Percentiles rank a stretch among this genome's conserved stretches.
Conservation (phyloP, 2,329 filamentous ascomycete genomes). For the Immersiporthe knoxdaviesiana region DNA sequence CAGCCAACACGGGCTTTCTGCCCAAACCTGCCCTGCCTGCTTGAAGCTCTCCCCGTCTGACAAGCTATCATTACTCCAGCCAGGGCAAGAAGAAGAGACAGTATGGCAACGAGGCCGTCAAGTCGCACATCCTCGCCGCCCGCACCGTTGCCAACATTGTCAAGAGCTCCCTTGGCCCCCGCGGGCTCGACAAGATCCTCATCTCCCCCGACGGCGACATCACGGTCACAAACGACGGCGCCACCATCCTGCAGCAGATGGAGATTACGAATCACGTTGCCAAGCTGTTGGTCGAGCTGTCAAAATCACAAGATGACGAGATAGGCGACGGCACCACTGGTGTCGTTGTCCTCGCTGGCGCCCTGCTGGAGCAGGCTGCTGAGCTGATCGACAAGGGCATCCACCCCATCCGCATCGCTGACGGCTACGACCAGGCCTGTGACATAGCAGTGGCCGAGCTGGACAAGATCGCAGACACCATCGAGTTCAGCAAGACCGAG, state of each 20-base stretch:
- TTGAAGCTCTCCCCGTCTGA: constrained; percentile 31
- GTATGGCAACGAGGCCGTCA: constrained; percentile 95
- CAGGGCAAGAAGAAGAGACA: constrained; percentile 98
- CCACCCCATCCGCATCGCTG: constrained; percentile 96
- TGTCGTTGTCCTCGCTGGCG: constrained; percentile 93
- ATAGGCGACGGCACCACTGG: constrained; percentile 98
- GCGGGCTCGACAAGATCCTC: constrained; percentile 97
- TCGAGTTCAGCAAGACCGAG: constrained; percentile 80
- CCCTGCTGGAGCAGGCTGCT: constrained; percentile 92
- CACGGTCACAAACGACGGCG: constrained; percentile 98
- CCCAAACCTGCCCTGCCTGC: constrained; percentile 10
- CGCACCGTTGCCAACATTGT: constrained; percentile 96
- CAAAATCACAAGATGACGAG: constrained; percentile 98
- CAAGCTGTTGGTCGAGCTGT: constrained; percentile 94
- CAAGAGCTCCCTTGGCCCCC: constrained; percentile 93
- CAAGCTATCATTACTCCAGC: constrained; percentile 51
- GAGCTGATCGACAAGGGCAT: constrained; percentile 99
- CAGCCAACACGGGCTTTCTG: background rate
- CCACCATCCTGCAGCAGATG: constrained; percentile 97
- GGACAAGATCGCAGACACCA: constrained; percentile 88
- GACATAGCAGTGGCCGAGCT: constrained; percentile 93
- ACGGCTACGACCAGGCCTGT: constrained; percentile 96
- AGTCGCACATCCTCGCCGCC: constrained; percentile 96
- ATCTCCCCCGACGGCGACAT: constrained; percentile 99
- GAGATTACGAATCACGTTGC: constrained; percentile 98